Evolutionary conservation across 352 stramenopile species (phyloP), one percentile per base, ranked within the genome.

Genomic region (Stephanocyclus meneghinianus): DNA sequence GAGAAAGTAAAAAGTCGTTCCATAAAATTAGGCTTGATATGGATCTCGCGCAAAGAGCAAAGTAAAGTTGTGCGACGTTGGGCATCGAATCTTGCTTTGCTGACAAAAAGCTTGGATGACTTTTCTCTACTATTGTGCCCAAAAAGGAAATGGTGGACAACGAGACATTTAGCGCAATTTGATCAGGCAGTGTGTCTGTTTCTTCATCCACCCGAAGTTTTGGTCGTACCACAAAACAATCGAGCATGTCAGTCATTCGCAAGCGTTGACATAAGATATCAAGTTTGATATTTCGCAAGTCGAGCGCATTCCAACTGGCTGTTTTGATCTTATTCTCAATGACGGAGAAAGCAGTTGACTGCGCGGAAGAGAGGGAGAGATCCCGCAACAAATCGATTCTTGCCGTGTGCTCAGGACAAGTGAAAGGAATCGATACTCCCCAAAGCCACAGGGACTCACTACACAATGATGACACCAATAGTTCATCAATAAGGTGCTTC

Each of bases 201-300:
- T 51, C 16, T 16, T 63, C 32, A 29, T 60, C 69, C 5, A 42
- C 69, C 32, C 70, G 74, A 37, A 81, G 40, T 71, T 83, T 74
- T 68, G 65, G 81, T 56, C 47, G 72, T 16, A 76, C 76, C 1
- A 92, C 72, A 70, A 91, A 86, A 62, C 21, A 71, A 65, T 90
- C 74, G 0, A 93, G 70, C 65, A 93, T 81, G 72, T 93, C 88
- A 42, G 71, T 87, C 59, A 90, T 86, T 59, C 86, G 42, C 0
- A 93, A 63, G 30, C 88, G 86, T 64, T 83, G 81, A 63, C 86
- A 91, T 30, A 93, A 65, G n/a, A 90, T 74, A 44, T 91, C 80
- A 18, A 92, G 61, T 61, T 85, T 87, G 3, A 59, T 70, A 57
- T 18, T 47, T 59, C 71, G 65, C 35, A 86, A 50, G 57, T 86